A percentile compares a stretch with the other conserved stretches of the same genome.
These are phyloP conservation scores for Alternaria angustiovoidea DNA, from an alignment of 2,329 filamentous ascomycete genomes.

Conservation along the genomic window DNA sequence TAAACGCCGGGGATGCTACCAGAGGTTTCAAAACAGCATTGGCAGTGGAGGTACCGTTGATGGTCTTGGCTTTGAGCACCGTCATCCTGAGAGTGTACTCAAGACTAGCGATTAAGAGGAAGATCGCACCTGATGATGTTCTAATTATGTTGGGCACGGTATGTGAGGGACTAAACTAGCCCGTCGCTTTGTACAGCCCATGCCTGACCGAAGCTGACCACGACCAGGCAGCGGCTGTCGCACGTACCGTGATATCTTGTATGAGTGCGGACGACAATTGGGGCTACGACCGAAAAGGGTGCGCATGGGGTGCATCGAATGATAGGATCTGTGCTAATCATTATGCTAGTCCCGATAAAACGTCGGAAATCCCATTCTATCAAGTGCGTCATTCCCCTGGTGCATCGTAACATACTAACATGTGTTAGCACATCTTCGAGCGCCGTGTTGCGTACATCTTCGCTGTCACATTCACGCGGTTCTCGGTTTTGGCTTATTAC, in stretches of 20 bases:
- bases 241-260: slow-evolving; percentile 35
- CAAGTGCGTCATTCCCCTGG: slow-evolving; percentile 11
- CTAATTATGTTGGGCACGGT: slow-evolving; percentile 35
- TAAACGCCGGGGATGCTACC: slow-evolving; percentile 15
- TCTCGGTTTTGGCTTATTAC: slow-evolving; percentile 48
- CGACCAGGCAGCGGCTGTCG: slow-evolving; percentile 28
- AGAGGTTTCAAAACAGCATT: slow-evolving; percentile 22
- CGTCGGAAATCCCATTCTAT: slow-evolving; percentile 33
- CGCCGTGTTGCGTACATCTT: slow-evolving; percentile 48
- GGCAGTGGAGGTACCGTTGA: slow-evolving; percentile 38
- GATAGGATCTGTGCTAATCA: not conserved
- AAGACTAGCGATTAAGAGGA: slow-evolving; percentile 33
- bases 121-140: slow-evolving; percentile 33
- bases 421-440: slow-evolving; percentile 35
- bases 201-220: slow-evolving; percentile 12
- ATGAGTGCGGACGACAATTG: slow-evolving; percentile 37
- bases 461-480: slow-evolving; percentile 43
- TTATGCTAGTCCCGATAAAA: slow-evolving; percentile 25
- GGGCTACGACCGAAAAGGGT: slow-evolving; percentile 38
- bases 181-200: not conserved
- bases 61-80: slow-evolving; percentile 31
- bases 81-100: slow-evolving; percentile 37
- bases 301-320: not conserved
- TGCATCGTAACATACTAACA: not conserved
- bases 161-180: not conserved